Evolutionary conservation across 2,329 filamentous ascomycete species (phyloP).

Genomic region (Aspergillus aculeatus): DNA sequence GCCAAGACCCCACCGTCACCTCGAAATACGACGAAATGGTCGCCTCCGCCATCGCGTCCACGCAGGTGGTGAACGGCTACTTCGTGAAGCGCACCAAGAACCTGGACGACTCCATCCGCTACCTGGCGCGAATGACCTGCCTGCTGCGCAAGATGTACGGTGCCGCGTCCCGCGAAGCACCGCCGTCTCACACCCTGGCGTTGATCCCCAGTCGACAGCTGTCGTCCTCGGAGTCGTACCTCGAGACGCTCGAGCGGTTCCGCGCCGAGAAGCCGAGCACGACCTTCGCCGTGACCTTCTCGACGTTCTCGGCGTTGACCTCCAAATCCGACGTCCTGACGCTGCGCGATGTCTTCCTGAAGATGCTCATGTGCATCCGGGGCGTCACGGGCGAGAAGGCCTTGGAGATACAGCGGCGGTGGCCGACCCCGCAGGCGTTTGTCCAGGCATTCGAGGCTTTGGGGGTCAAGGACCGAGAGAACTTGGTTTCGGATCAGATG

Average conservation of each 20-base stretch:
- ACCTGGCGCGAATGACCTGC: slow-evolving; percentile 69
- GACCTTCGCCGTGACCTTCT: slow-evolving; percentile 65
- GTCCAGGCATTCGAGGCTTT: slow-evolving; percentile 66
- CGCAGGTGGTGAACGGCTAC: slow-evolving; percentile 75
- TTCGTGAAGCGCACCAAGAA: slow-evolving; percentile 74
- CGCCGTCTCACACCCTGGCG: slow-evolving; percentile 43
- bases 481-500: slow-evolving; percentile 60
- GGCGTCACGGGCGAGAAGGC: slow-evolving; percentile 76
- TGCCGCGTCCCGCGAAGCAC: slow-evolving; percentile 6
- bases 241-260: slow-evolving; percentile 62
- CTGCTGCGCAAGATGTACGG: slow-evolving; percentile 65
- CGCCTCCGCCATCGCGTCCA: slow-evolving; percentile 70
- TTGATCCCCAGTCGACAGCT: slow-evolving; percentile 63
- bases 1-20: slow-evolving; percentile 49
- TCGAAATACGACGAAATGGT: slow-evolving; percentile 64
- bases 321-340: slow-evolving; percentile 75
- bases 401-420: slow-evolving; percentile 74
- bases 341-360: slow-evolving; percentile 71
- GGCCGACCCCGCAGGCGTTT: slow-evolving; percentile 71
- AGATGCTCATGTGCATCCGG: slow-evolving; percentile 81
- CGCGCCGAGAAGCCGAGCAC: slow-evolving; percentile 47
- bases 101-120: slow-evolving; percentile 75
- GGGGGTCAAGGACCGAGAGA: slow-evolving; percentile 54
- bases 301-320: slow-evolving; percentile 68
- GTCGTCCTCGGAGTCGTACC: slow-evolving; percentile 66